Base-by-base conservation (phyloP, 2,329 filamentous ascomycete species). In the Tolypocladium endophyticum region DNA sequence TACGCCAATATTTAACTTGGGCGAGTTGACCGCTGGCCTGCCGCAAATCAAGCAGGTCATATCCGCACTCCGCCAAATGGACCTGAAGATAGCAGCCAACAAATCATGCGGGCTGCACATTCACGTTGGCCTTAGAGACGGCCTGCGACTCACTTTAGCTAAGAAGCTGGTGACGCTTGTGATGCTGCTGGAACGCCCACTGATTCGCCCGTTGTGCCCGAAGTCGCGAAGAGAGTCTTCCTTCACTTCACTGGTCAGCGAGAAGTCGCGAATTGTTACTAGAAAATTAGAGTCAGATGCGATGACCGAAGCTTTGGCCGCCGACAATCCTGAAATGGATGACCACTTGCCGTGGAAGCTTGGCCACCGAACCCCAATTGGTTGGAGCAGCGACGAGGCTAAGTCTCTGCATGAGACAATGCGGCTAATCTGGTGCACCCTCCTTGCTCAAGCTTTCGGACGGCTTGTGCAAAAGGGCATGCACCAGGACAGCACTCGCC, bases 41-140 rank as follows among this genome's bases (percentile, higher is more conserved):
- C 50, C 57, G 2, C 55, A 52, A 0, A 56, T 66, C 23, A 43
- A 30, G 1, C 30, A 54, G 0, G 23, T 61, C 1, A 18, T 70
- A 9, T 39, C 55, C 1, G 60, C 43, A 1, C 57, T 69, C 54
- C 45, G 45, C 25, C 16, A 50, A 18, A 50, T 50, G 45, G 45
- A 50, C 45, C 7, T 50, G 25, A 25, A 18, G 8, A 18, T 50
- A 30, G 45, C 45, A 30, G 45, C 25, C 1, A 64, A 69, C 52
- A 53, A 55, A 3, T 60, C 58, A 2, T 70, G 68, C 23, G 67
- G 68, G 3, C 59, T 70, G 39, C 67, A 69, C 35, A 56, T 70
- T 4, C 67, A 70, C 12, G 61, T 69, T 2, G 67, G 68, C 12
- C 57, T 64, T 12, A 59, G 62, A 18, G 43, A 25, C 1, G 68